Percentiles rank a stretch among this genome's conserved stretches.
Conservation (phyloP, 1,139 yeast genomes). For the Candida labiduridarum region DNA sequence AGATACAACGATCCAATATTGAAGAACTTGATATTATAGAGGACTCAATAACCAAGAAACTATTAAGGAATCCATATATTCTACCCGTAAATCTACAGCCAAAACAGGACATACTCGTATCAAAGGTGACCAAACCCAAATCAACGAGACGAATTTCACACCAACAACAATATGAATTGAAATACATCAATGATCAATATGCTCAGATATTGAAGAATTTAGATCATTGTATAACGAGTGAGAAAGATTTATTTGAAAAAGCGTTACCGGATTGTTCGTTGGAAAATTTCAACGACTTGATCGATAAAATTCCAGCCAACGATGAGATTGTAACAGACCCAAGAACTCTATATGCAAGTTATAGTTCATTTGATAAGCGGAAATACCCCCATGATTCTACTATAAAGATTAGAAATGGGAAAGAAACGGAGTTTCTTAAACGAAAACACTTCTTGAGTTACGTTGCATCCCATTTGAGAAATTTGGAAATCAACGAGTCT, state of each 20-base stretch:
- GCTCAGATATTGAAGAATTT: slow-evolving; percentile 17
- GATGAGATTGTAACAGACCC: slow-evolving; percentile 32
- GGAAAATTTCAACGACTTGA: slow-evolving; percentile 44
- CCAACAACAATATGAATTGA: slow-evolving; percentile 72
- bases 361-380: slow-evolving; percentile 27
- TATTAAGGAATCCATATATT: slow-evolving; percentile 33
- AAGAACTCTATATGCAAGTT: slow-evolving; percentile 36
- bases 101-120: slow-evolving; percentile 13
- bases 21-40: slow-evolving; percentile 44
- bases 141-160: slow-evolving; percentile 41
- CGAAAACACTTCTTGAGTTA: slow-evolving; percentile 45
- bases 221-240: slow-evolving; percentile 17
- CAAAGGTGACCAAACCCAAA: slow-evolving; percentile 9
- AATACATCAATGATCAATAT: slow-evolving; percentile 52
- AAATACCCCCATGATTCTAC: slow-evolving; percentile 13
- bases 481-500: slow-evolving; percentile 5
- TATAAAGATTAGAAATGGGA: slow-evolving; percentile 15
- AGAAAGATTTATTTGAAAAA: slow-evolving; percentile 17
- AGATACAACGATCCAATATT: slow-evolving; percentile 35
- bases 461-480: slow-evolving; percentile 50
- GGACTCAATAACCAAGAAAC: slow-evolving; percentile 31
- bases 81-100: slow-evolving; percentile 14
- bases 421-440: slow-evolving; percentile 31
- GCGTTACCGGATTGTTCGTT: slow-evolving; percentile 32
- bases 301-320: slow-evolving; percentile 28